These are phyloP conservation scores for Moricandia arvensis DNA, from an alignment of 345 rosid species.

Conservation along the genomic window DNA sequence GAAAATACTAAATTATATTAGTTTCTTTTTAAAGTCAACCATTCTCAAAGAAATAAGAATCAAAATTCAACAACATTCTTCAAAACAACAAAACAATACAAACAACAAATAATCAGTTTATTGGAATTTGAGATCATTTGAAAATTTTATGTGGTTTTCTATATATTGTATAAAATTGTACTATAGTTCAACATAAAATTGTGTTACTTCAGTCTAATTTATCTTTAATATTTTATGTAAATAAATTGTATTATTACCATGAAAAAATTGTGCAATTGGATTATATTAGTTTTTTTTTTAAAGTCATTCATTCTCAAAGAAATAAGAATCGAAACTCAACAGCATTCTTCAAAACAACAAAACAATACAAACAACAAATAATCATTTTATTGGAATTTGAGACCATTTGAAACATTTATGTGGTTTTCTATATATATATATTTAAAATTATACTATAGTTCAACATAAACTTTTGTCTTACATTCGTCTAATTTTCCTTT, in stretches of 20 bases:
- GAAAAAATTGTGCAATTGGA: constrained; percentile 6
- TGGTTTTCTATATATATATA: not conserved
- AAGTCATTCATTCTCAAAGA: constrained; percentile 11
- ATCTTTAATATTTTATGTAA: too few relatives aligned
- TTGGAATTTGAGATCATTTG: constrained; percentile 19
- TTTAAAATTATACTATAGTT: not conserved
- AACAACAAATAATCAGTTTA: not conserved
- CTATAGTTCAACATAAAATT: too few relatives aligned
- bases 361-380: not conserved
- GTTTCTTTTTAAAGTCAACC: constrained; percentile 17
- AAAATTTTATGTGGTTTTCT: not conserved
- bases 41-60: not conserved
- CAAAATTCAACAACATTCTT: not conserved
- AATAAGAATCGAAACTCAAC: not conserved
- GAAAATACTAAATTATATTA: not conserved
- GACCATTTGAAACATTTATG: not conserved
- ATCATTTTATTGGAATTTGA: constrained; percentile 13
- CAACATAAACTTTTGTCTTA: constrained; percentile 21
- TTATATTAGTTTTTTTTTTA: not conserved
- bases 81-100: constrained; percentile 12
- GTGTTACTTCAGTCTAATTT: too few relatives aligned
- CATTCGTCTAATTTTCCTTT: constrained; percentile 3
- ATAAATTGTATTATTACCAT: constrained; percentile 18
- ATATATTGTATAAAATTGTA: not conserved
- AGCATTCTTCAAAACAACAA: not conserved